Conservation (phyloP, 1,284 basidiomycete genomes). For the Porodaedalea pini region DNA sequence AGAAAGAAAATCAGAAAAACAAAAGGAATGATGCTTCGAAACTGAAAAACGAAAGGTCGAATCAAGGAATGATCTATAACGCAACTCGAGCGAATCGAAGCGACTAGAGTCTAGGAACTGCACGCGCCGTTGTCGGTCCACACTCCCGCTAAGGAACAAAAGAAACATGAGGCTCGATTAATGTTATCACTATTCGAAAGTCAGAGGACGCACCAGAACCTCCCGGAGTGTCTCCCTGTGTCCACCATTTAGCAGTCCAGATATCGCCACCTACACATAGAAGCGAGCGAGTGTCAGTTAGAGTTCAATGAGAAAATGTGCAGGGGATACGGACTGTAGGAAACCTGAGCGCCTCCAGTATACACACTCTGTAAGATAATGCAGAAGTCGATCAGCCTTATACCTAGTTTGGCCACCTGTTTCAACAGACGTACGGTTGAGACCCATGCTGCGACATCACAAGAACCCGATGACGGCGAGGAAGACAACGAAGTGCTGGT, state of each 20-base stretch:
- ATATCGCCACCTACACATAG: conserved; percentile 35
- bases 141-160: conserved; percentile 29
- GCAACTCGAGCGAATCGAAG: too few species aligned
- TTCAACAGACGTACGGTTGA: conserved; percentile 32
- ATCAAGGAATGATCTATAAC: too few species aligned
- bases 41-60: neutral
- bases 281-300: conserved; percentile 8
- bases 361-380: conserved; percentile 38
- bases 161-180: conserved; percentile 19
- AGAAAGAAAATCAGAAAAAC: neutral
- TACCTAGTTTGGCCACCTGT: neutral
- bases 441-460: conserved; percentile 50
- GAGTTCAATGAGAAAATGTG: neutral
- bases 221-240: conserved; percentile 51
- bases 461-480: conserved; percentile 28
- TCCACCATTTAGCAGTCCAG: conserved; percentile 58
- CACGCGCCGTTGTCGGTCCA: conserved; percentile 38
- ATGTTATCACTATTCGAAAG: too few species aligned
- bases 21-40: neutral
- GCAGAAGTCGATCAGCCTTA: neutral
- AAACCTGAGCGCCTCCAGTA: conserved; percentile 44
- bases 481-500: conserved; percentile 21
- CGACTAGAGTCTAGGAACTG: conserved; percentile 10
- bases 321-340: conserved; percentile 42
- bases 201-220: conserved; percentile 26